Base-by-base conservation (phyloP, 768 basidiomycete genomes). In the Leccinellum rugosiceps region DNA sequence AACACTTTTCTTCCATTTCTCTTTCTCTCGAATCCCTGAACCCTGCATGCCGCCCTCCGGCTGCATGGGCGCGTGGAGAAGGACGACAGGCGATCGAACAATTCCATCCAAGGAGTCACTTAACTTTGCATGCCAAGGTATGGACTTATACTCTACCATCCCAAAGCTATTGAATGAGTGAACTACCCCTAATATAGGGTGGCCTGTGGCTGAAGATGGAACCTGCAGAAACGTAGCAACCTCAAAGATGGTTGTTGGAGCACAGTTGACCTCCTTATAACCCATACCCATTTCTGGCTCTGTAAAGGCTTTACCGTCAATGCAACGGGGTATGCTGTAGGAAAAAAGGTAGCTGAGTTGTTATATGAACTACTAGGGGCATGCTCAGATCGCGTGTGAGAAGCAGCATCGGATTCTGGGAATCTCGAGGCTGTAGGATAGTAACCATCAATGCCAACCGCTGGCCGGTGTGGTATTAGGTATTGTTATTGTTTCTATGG, bases 121-220 rank as follows among this genome's bases (percentile, higher is more conserved):
- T 75, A 7, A 75, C 73, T 1, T 47, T 75, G 58, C 73, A 73
- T 28, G 68, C 75, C 17, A 68, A 76, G 71, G 77, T 78, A 58
- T 50, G 76, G 14, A 49, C 43, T 41, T 25, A 10, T 11, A 11
- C 26, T 31, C 13, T 28, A 17, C 11, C 38, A 23, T 30, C 1
- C 1, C 1, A 44, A 46, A 9, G 14, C 19, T 7, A 15, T 21
- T 43, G 15, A 48, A 32, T 30, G 11, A 19, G 3, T 17, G 19
- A 17, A 30, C 35, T 52, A 9, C 14, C 21, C 49, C n/a, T 19
- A 3, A 43, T 11, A 2, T 41, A 79, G 78, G 78, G 78, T 1
- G 80, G 80, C 11, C 58, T 81, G 21, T 80, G 80, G 79, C 72
- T 78, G 30, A 76, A 67, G 54, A 77, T 79, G 79, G 66, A 63